Base-by-base conservation (phyloP, 441 rosid species). In the Croton setiger region DNA sequence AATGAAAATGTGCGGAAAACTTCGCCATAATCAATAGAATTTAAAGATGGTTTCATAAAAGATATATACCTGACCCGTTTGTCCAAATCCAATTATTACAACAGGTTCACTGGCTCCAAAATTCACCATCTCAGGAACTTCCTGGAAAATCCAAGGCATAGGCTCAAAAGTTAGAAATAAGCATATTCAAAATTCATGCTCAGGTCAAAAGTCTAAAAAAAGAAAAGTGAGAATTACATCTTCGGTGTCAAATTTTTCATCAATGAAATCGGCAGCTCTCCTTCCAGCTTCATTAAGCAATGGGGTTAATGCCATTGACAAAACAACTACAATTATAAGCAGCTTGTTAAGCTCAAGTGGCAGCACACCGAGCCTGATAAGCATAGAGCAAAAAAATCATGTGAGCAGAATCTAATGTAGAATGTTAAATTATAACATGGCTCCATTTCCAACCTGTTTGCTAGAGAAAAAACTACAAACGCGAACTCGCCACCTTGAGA, bases 401-500 rank as follows among this genome's bases (percentile, higher is more conserved):
- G 67, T 78, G 54, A 77, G 72, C 62, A 72, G 72, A 74, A 75
- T 41, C 8, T 33, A 67, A 60, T 56, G 37, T 56, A 35, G 63
- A 62, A 66, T 35, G 64, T 41, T 62, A 60, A 56, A 39, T 63
- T 48, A 68, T 20, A 63, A 21, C 61, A 73, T 72, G 75, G 66
- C 43, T 60, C 66, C 61, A 74, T 35, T 41, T 72, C 82, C 5
- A 56, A 91, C 98, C 96, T 84, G 89, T 94, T 94, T 59, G 99
- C 97, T 49, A 94, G 81, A 79, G 97, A 91, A 76, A 94, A 94
- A 31, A 94, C 99, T 47, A 94, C 97, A 56, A 94, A 94, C 35
- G 90, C 99, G 64, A 94, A 94, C 80, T 94, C 97, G 49, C 99
- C 99, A 80, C 99, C 99, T 78, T 94, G 99, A 39, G 99, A 94